phyloP scores from a whole-genome alignment of 768 basidiomycete species.

The Punctularia strigosozonata region DNA sequence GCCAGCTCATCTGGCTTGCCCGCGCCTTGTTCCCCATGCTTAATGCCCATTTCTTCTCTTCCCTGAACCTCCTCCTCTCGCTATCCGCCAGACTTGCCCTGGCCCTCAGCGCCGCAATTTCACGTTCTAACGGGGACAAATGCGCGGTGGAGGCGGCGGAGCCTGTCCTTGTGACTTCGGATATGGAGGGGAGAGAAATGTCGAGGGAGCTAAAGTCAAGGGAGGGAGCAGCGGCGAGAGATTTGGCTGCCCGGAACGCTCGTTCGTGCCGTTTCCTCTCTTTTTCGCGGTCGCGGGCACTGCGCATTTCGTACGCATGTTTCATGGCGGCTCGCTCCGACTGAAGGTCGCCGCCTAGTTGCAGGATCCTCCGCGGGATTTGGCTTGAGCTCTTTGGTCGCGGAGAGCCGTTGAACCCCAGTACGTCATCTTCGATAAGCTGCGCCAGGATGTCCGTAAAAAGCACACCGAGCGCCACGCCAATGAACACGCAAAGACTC shows the following conservation, averaged over 20 bases:
- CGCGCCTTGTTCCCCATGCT: conserved; percentile 68
- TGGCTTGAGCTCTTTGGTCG: conserved; percentile 7
- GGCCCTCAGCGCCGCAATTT: conserved; percentile 63
- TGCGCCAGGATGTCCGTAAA: conserved; percentile 63
- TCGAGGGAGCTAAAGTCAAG: conserved; percentile 46
- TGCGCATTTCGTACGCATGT: conserved; percentile 7
- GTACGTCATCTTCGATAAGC: conserved; percentile 42
- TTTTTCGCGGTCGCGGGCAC: conserved; percentile 9
- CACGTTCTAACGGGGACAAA: conserved; percentile 58
- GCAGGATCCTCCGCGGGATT: conserved; percentile 2
- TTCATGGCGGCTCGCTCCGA: too few relatives aligned
- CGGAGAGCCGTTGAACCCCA: conserved; percentile 8
- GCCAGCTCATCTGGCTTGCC: conserved; percentile 73
- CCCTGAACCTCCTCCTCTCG: conserved; percentile 71
- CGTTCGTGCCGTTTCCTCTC: conserved; percentile 3
- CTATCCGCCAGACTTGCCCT: conserved; percentile 75
- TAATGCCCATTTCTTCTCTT: conserved; percentile 80
- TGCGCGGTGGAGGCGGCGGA: conserved; percentile 44
- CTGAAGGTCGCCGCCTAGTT: too few relatives aligned
- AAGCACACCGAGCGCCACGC: conserved; percentile 57
- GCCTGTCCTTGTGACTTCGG: too few relatives aligned
- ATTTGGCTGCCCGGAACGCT: conserved; percentile 1
- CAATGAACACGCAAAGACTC: conserved; percentile 41
- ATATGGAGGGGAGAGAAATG: conserved; percentile 48
- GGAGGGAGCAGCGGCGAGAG: conserved; percentile 11